Evolutionary conservation across 495 filamentous ascomycete species (phyloP).

Genomic region (Choiromyces venosus): DNA sequence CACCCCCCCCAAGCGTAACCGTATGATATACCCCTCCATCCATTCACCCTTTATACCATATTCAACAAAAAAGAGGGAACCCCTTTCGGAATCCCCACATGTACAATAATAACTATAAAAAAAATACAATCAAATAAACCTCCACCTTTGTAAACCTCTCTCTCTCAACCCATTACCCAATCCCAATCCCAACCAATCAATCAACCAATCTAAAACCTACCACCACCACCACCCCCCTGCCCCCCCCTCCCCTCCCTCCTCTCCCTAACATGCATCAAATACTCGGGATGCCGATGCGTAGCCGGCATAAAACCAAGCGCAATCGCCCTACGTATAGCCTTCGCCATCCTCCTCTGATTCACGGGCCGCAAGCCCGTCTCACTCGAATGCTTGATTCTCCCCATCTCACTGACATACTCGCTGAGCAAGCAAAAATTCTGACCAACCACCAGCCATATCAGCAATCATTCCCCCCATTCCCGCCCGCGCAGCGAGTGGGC

Average conservation of each 20-base stretch:
- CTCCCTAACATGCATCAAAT: not conserved
- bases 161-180: conserved; percentile 4
- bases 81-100: not conserved
- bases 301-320: conserved; percentile 88
- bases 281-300: conserved; percentile 85
- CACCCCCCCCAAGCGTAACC: not conserved
- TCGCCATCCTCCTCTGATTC: conserved; percentile 88
- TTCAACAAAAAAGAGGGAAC: not conserved
- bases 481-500: not conserved
- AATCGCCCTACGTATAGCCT: conserved; percentile 80
- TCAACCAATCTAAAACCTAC: no score
- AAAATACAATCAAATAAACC: not conserved
- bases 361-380: conserved; percentile 76
- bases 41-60: not conserved
- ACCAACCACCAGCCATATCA: conserved; percentile 16
- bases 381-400: conserved; percentile 68
- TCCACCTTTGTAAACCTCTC: not conserved
- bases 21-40: not conserved
- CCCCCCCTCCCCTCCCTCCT: not conserved
- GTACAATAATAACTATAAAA: not conserved
- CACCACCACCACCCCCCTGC: not conserved
- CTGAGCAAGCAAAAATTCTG: conserved; percentile 92
- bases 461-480: conserved; percentile 1
- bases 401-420: conserved; percentile 78
- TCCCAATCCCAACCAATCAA: not conserved